Conservation (phyloP, 2,329 filamentous ascomycete genomes). For the Xylariaceae sp. region DNA sequence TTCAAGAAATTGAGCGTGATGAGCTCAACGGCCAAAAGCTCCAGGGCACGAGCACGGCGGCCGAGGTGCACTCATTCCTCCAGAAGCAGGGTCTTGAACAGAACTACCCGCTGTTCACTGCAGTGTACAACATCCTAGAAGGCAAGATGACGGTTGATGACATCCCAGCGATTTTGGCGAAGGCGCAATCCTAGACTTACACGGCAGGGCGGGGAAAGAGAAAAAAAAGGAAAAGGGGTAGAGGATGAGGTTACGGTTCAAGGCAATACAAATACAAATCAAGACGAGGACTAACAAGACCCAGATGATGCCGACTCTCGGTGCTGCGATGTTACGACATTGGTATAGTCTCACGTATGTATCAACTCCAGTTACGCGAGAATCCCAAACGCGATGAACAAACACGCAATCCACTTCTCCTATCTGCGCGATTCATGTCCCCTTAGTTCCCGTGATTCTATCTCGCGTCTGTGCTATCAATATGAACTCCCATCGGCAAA, state of each 20-base stretch:
- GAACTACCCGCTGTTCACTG: conserved; percentile 89
- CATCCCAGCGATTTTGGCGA: conserved; percentile 62
- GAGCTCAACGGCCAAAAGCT: conserved; percentile 96
- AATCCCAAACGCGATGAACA: neutral
- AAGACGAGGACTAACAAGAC: conserved; percentile 10
- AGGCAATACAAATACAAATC: conserved; percentile 4
- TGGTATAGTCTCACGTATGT: neutral
- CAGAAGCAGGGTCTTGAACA: conserved; percentile 70
- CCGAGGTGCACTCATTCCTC: conserved; percentile 86
- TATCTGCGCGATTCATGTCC: neutral
- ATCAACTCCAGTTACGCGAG: conserved; percentile 4
- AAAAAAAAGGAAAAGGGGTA: neutral
- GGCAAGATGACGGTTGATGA: conserved; percentile 73
- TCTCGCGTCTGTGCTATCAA: neutral
- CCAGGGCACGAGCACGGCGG: conserved; percentile 89
- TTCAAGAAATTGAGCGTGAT: conserved; percentile 80
- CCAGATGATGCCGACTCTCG: conserved; percentile 1
- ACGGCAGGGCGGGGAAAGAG: neutral
- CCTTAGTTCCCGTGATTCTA: neutral
- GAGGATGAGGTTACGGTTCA: conserved; percentile 3
- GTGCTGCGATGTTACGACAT: conserved; percentile 6
- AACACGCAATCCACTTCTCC: no score
- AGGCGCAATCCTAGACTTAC: conserved; percentile 22
- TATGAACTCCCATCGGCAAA: neutral
- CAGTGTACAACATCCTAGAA: conserved; percentile 75